Conservation (phyloP, 306 rosid species). For the Urtica urens region DNA sequence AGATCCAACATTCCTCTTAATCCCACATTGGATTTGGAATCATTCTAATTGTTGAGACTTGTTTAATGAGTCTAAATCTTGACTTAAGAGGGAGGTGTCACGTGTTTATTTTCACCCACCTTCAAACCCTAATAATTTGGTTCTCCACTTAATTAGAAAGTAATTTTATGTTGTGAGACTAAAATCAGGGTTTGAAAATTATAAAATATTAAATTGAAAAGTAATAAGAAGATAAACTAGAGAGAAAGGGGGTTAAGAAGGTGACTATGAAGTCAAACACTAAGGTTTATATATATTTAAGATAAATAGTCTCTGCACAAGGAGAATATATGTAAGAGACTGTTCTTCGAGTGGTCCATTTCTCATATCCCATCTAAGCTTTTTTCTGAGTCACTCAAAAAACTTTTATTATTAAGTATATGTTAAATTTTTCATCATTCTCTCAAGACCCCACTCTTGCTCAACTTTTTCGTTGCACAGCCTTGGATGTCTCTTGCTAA, state of each 20-base stretch:
- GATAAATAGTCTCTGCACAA: slow-evolving; percentile 26
- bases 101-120: slow-evolving; percentile 50
- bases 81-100: slow-evolving; percentile 51
- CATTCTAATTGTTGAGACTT: slow-evolving; percentile 2
- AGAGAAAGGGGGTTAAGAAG: not conserved
- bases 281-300: slow-evolving; percentile 11
- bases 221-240: not conserved
- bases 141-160: slow-evolving; percentile 55
- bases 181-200: slow-evolving; percentile 7
- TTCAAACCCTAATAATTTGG: slow-evolving; percentile 56
- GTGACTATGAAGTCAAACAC: slow-evolving; percentile 28
- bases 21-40: not conserved
- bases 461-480: slow-evolving; percentile 5
- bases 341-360: slow-evolving; percentile 20
- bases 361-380: slow-evolving; percentile 14
- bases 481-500: not conserved
- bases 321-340: slow-evolving; percentile 39
- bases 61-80: slow-evolving; percentile 35
- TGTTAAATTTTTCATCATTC: slow-evolving; percentile 57
- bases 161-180: slow-evolving; percentile 11
- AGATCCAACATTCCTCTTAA: slow-evolving; percentile 1
- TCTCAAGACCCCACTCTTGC: slow-evolving; percentile 30
- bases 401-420: slow-evolving; percentile 24
- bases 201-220: not conserved
- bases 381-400: slow-evolving; percentile 28